These are phyloP conservation scores for Mallotus repandus DNA, from an alignment of 441 rosid genomes.

Conservation along the genomic window DNA sequence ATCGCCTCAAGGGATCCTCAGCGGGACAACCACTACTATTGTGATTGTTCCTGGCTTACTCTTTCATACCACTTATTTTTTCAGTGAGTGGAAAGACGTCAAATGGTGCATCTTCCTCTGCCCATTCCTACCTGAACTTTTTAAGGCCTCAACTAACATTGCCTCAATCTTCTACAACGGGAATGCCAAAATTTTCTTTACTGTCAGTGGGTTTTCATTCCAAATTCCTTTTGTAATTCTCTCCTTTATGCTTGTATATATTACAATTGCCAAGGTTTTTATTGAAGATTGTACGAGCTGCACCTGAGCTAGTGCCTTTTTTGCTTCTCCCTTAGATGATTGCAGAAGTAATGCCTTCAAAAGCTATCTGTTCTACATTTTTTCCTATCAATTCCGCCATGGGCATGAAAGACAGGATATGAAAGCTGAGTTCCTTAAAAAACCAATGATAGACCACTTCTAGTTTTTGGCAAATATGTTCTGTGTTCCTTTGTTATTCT, in stretches of 20 bases:
- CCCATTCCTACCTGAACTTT: constrained; percentile 75
- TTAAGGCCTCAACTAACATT: constrained; percentile 74
- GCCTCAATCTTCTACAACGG: constrained; percentile 79
- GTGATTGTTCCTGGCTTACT: constrained; percentile 36
- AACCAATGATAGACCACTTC: constrained; percentile 10
- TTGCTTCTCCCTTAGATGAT: constrained; percentile 89
- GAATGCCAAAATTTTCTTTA: constrained; percentile 67
- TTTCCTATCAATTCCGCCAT: constrained; percentile 81
- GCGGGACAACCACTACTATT: constrained; percentile 55
- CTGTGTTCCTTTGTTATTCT: no score
- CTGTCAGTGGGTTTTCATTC: constrained; percentile 59
- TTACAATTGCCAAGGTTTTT: constrained; percentile 66
- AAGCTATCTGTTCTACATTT: constrained; percentile 93
- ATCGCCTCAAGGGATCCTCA: constrained; percentile 81
- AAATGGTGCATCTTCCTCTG: constrained; percentile 79
- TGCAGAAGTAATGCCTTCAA: constrained; percentile 91
- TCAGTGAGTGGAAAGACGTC: constrained; percentile 48
- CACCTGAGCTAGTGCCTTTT: constrained; percentile 82
- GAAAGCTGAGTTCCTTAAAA: constrained; percentile 57
- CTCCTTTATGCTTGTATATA: constrained; percentile 67
- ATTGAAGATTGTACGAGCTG: constrained; percentile 82
- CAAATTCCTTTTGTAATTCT: constrained; percentile 81
- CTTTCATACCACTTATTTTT: constrained; percentile 28
- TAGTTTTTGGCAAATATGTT: no score
- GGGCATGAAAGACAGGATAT: constrained; percentile 59